A percentile compares a stretch with the other conserved stretches of the same genome.
Conservation (phyloP, 2,329 filamentous ascomycete species). For the Byssothecium circinans region DNA sequence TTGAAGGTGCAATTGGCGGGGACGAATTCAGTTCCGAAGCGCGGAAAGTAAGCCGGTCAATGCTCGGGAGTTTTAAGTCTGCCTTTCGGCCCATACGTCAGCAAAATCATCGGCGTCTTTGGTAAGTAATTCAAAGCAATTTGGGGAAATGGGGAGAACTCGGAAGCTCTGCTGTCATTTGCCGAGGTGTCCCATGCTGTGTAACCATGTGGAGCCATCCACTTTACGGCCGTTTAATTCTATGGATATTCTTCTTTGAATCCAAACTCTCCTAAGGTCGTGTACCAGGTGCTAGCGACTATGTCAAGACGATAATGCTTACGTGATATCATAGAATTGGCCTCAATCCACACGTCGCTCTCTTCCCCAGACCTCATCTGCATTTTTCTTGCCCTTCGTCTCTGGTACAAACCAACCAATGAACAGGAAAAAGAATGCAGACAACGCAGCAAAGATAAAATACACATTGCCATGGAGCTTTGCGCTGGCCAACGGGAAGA, state of each 20-base stretch:
- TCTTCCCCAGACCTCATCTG: constrained; percentile 89
- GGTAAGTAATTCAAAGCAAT: constrained; percentile 18
- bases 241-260: too few species aligned
- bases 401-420: constrained; percentile 78
- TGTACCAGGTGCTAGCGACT: too few species aligned
- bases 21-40: constrained; percentile 17
- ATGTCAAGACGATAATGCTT: too few species aligned
- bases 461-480: constrained; percentile 83
- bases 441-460: constrained; percentile 83
- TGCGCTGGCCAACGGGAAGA: constrained; percentile 86
- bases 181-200: too few species aligned
- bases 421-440: constrained; percentile 69
- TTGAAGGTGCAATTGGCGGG: constrained; percentile 10
- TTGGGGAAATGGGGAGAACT: not conserved
- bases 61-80: constrained; percentile 2
- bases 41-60: constrained; percentile 25
- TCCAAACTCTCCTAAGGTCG: too few species aligned
- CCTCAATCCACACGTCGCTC: constrained; percentile 41
- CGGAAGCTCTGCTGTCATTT: not conserved
- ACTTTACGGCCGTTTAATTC: too few species aligned
- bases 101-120: not conserved
- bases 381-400: constrained; percentile 80
- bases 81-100: not conserved
- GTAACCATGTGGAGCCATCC: too few species aligned
- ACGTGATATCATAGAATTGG: not conserved